Evolutionary conservation across 2,329 filamentous ascomycete genomes (phyloP).

Genomic region (Cladosporium halotolerans): DNA sequence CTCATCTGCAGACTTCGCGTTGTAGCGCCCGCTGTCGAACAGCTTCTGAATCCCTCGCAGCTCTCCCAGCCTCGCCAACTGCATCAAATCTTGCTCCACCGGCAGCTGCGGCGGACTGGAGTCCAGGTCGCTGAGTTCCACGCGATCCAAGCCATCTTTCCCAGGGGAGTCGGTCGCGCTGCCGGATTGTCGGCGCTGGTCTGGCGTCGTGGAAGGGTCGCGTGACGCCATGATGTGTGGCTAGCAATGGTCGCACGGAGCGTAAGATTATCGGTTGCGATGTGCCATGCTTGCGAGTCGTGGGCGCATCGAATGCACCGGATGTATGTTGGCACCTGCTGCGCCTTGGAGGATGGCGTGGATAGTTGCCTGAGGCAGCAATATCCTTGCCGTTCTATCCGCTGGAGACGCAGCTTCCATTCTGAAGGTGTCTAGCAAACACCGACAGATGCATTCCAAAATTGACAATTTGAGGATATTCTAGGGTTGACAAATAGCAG

Average conservation of each 20-base stretch:
- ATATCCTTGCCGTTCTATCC: conserved; percentile 1
- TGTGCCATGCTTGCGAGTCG: not conserved
- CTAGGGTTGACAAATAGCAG: too few species aligned
- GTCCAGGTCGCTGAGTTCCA: conserved; percentile 31
- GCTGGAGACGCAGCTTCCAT: not conserved
- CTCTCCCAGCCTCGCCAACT: conserved; percentile 83
- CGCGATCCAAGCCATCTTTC: conserved; percentile 31
- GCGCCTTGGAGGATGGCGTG: not conserved
- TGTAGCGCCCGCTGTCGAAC: conserved; percentile 74
- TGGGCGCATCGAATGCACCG: conserved; percentile 1
- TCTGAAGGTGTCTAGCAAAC: too few species aligned
- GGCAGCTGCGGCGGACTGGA: conserved; percentile 36
- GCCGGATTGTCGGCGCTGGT: conserved; percentile 13
- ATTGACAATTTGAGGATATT: too few species aligned
- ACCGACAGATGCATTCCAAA: too few species aligned
- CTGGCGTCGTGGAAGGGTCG: conserved; percentile 15
- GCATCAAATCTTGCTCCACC: conserved; percentile 83
- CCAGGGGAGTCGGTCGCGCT: conserved; percentile 14
- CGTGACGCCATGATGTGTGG: conserved; percentile 14
- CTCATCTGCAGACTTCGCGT: conserved; percentile 76
- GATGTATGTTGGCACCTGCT: conserved; percentile 7
- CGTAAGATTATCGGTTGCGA: not conserved
- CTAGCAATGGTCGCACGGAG: not conserved
- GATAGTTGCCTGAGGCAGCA: not conserved
- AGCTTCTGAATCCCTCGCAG: conserved; percentile 80